Evolutionary conservation across 306 rosid species (phyloP).

Genomic region (Castanopsis chinensis): DNA sequence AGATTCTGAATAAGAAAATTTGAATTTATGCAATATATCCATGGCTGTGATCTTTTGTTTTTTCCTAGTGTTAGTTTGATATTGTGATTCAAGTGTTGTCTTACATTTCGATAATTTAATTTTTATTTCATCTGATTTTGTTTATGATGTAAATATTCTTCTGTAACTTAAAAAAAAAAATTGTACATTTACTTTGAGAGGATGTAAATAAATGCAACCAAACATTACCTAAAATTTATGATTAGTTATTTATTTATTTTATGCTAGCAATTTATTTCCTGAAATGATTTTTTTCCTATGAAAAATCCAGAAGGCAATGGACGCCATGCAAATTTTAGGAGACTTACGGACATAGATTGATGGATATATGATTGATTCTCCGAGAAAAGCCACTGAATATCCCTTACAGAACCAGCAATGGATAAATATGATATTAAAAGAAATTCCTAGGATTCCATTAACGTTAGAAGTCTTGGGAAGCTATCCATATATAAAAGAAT

Average conservation of each 20-base stretch:
- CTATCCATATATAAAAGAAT: background rate
- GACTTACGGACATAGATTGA: too few relatives aligned
- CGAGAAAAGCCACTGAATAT: background rate
- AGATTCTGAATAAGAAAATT: background rate
- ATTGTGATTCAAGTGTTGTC: background rate
- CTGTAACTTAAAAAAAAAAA: too few relatives aligned
- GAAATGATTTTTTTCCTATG: too few relatives aligned
- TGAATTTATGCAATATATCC: background rate
- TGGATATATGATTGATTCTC: background rate
- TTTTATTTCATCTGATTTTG: too few relatives aligned
- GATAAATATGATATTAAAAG: background rate
- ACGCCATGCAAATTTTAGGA: too few relatives aligned
- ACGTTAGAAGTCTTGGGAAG: background rate
- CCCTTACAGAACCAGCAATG: background rate
- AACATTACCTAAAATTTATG: too few relatives aligned
- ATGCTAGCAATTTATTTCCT: too few relatives aligned
- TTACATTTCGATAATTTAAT: background rate
- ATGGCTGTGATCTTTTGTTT: background rate
- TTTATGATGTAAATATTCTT: too few relatives aligned
- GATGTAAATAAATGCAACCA: too few relatives aligned
- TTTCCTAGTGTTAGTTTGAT: background rate
- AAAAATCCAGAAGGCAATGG: too few relatives aligned
- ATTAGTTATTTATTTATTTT: too few relatives aligned
- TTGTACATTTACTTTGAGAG: too few relatives aligned
- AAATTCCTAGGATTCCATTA: background rate